These are phyloP conservation scores for Penicillium pulvis DNA, from an alignment of 495 filamentous ascomycete species.

Conservation along the genomic window DNA sequence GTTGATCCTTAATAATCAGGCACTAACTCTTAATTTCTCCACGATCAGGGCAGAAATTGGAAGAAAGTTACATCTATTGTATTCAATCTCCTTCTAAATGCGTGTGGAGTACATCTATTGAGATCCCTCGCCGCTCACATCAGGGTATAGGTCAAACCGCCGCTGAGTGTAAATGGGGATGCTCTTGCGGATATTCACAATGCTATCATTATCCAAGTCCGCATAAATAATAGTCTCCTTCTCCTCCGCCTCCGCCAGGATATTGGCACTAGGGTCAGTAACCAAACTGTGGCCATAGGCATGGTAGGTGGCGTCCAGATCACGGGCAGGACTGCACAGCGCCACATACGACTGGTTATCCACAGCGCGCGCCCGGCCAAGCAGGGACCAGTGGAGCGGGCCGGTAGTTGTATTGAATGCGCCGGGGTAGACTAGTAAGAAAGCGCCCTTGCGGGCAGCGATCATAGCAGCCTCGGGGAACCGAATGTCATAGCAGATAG, in stretches of 20 bases:
- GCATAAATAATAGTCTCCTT: constrained; percentile 74
- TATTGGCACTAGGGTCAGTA: constrained; percentile 82
- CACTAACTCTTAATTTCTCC: neutral
- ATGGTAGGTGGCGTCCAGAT: constrained; percentile 75
- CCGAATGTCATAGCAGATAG: constrained; percentile 96
- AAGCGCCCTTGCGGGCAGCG: constrained; percentile 79
- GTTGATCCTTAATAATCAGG: neutral
- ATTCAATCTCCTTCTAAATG: neutral
- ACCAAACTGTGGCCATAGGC: constrained; percentile 92
- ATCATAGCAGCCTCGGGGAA: constrained; percentile 95
- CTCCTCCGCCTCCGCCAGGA: constrained; percentile 75
- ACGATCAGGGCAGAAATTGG: neutral
- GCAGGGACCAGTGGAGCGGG: constrained; percentile 84
- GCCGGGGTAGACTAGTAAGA: constrained; percentile 87
- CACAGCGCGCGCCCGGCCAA: constrained; percentile 79
- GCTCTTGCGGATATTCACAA: constrained; percentile 75
- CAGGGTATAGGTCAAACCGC: constrained; percentile 93
- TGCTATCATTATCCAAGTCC: constrained; percentile 68
- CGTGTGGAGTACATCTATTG: constrained; percentile 3
- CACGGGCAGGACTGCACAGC: constrained; percentile 87
- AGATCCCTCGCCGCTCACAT: constrained; percentile 60
- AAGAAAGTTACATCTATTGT: neutral
- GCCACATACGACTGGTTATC: constrained; percentile 97
- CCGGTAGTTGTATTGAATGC: constrained; percentile 96
- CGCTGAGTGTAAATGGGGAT: constrained; percentile 87